Conservation (phyloP, 177 flowering plant genomes). For the Vitis hybrid region DNA sequence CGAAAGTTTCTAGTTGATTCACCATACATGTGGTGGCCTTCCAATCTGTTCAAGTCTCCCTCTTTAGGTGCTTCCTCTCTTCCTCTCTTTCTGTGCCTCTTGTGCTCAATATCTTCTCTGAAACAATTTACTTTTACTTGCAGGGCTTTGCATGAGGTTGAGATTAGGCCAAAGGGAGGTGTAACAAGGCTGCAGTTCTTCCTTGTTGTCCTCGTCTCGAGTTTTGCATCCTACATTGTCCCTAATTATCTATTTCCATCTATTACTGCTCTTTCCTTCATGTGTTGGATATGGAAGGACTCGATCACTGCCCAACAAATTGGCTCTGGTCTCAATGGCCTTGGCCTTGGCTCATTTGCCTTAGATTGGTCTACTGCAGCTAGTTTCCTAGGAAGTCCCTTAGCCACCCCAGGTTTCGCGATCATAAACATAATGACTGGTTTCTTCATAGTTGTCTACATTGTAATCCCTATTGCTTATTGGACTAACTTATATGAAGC, state of each 20-base stretch:
- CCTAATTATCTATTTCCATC: constrained; percentile 66
- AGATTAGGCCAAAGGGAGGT: constrained; percentile 48
- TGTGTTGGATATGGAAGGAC: constrained; percentile 64
- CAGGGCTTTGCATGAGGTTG: constrained; percentile 68
- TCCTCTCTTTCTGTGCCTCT: background rate
- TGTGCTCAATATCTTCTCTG: background rate
- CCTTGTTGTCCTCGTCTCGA: constrained; percentile 38
- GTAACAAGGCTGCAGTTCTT: constrained; percentile 66
- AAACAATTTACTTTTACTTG: constrained; percentile 1
- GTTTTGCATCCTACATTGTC: constrained; percentile 58
- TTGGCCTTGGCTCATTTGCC: constrained; percentile 64
- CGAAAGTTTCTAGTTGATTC: constrained; percentile 52
- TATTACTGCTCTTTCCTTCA: constrained; percentile 53
- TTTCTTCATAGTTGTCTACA: constrained; percentile 40
- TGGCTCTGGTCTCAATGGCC: constrained; percentile 57
- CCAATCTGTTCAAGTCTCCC: constrained; percentile 55
- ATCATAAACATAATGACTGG: constrained; percentile 48
- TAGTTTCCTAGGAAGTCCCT: constrained; percentile 50
- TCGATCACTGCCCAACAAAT: constrained; percentile 68
- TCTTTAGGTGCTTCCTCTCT: constrained; percentile 32
- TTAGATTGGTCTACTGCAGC: constrained; percentile 72
- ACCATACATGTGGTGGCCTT: constrained; percentile 69
- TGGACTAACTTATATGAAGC: constrained; percentile 66
- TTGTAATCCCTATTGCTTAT: constrained; percentile 49
- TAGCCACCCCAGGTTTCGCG: constrained; percentile 65